These are phyloP conservation scores for Conringia planisiliqua DNA, from an alignment of 345 rosid genomes.

Conservation along the genomic window DNA sequence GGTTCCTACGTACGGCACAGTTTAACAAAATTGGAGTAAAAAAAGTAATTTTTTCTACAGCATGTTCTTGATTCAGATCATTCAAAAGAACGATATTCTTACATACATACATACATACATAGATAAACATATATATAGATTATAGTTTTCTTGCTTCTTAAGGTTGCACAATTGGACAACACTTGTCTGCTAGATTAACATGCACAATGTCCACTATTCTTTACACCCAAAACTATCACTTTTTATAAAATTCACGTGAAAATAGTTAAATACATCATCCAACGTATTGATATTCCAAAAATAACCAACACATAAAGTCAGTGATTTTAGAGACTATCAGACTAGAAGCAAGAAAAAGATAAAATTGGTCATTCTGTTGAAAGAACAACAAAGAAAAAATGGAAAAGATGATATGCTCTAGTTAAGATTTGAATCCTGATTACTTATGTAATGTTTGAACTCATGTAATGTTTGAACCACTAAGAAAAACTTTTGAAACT, in stretches of 20 bases:
- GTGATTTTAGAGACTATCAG: too few species aligned
- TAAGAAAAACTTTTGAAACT: too few species aligned
- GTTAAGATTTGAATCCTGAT: too few species aligned
- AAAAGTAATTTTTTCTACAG: background rate
- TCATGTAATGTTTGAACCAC: too few species aligned
- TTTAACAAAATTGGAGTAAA: background rate
- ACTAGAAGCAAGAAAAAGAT: too few species aligned
- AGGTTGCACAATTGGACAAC: background rate
- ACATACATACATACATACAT: too few species aligned
- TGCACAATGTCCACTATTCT: background rate
- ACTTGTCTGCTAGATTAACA: background rate
- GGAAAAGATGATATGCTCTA: too few species aligned
- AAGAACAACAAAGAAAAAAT: too few species aligned
- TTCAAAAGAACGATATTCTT: background rate
- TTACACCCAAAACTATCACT: background rate
- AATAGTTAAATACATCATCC: too few species aligned
- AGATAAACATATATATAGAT: too few species aligned
- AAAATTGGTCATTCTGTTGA: too few species aligned
- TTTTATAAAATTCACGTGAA: background rate
- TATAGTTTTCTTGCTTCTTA: background rate
- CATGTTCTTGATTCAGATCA: background rate
- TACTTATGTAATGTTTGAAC: too few species aligned
- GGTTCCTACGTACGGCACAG: background rate
- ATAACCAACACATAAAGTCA: background rate
- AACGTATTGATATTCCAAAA: background rate